These are phyloP conservation scores for Sporothrix pallida DNA, from an alignment of 2,329 filamentous ascomycete species.

Conservation along the genomic window DNA sequence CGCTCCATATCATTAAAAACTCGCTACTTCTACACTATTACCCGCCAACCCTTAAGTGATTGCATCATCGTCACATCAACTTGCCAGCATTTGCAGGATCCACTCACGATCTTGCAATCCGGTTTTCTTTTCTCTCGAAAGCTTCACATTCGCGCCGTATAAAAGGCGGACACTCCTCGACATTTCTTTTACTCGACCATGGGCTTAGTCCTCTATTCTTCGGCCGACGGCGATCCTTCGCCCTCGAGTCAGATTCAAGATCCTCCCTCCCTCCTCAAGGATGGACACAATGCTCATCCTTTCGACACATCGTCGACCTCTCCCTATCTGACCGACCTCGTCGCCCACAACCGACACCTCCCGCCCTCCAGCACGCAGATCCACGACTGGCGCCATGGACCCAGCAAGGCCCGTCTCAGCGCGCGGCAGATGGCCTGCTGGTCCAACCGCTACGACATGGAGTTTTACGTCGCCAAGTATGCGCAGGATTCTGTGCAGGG, in stretches of 20 bases:
- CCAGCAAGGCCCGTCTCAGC: constrained; percentile 22
- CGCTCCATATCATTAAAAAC: no score
- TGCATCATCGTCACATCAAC: constrained; percentile 6
- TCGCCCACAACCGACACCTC: constrained; percentile 13
- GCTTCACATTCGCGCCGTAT: not conserved
- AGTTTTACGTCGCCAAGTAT: not conserved
- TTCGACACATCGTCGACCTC: no score
- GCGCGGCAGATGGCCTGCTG: not conserved
- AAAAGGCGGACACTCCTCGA: not conserved
- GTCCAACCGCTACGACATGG: not conserved
- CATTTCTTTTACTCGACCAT: not conserved
- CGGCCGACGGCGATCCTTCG: constrained; percentile 17
- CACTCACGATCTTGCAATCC: not conserved
- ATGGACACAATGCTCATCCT: not conserved
- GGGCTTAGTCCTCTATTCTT: constrained; percentile 12
- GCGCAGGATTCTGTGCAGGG: not conserved
- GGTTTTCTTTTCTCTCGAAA: not conserved
- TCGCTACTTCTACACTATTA: no score
- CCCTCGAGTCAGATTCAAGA: not conserved
- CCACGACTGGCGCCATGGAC: constrained; percentile 16
- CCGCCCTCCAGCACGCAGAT: constrained; percentile 1
- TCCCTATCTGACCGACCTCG: not conserved
- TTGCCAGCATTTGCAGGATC: not conserved
- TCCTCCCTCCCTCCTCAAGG: not conserved
- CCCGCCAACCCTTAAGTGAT: not conserved